Evolutionary conservation across 768 basidiomycete genomes (phyloP).

Genomic region (Calocybe indica): DNA sequence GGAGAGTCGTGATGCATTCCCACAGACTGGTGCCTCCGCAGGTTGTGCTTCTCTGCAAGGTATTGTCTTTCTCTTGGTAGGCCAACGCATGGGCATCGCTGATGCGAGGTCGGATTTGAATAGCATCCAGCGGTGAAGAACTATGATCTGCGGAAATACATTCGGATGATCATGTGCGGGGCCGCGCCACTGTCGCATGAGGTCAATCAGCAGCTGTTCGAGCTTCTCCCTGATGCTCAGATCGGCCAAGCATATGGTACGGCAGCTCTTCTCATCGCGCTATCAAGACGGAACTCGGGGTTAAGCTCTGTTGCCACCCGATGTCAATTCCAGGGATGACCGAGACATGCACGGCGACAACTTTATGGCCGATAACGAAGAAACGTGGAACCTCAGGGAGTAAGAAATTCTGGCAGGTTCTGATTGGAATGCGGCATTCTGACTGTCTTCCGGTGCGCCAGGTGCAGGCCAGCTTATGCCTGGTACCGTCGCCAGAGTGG

Average conservation of each 20-base stretch:
- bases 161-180: slow-evolving; percentile 48
- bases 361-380: slow-evolving; percentile 40
- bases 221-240: slow-evolving; percentile 44
- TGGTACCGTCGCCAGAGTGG: slow-evolving; percentile 46
- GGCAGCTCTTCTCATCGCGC: slow-evolving; percentile 1
- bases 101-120: not conserved
- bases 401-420: slow-evolving; percentile 8
- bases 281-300: not conserved
- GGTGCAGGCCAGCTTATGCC: slow-evolving; percentile 52
- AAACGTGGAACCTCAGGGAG: slow-evolving; percentile 51
- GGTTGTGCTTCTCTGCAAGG: slow-evolving; percentile 53
- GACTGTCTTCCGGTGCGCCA: slow-evolving; percentile 9
- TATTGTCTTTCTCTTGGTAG: slow-evolving; percentile 10
- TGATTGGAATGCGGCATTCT: not conserved
- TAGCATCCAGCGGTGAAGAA: slow-evolving; percentile 49
- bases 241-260: slow-evolving; percentile 57
- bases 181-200: slow-evolving; percentile 55
- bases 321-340: slow-evolving; percentile 47
- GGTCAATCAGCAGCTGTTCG: slow-evolving; percentile 40
- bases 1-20: not conserved
- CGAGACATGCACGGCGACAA: slow-evolving; percentile 49
- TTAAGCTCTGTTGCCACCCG: not conserved
- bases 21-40: slow-evolving; percentile 52
- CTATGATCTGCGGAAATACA: slow-evolving; percentile 35
- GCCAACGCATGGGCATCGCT: not conserved